phyloP scores from a whole-genome alignment of 2,329 filamentous ascomycete genomes.

The Fusarium redolens region DNA sequence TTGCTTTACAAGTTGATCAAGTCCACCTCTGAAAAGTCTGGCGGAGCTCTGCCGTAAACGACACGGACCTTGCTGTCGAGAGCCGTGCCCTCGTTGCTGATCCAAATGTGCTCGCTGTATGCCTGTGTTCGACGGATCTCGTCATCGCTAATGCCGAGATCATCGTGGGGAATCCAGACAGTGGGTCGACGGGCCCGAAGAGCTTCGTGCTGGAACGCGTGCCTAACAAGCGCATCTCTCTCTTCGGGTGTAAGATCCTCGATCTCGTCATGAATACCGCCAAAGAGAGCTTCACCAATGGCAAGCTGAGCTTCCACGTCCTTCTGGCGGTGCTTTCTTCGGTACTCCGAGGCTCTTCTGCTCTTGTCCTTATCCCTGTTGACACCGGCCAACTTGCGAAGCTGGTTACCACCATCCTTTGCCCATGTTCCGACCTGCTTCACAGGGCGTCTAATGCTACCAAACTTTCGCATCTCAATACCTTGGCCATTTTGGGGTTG shows the following conservation, averaged over 20 bases:
- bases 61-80: constrained; percentile 86
- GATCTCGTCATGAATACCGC: constrained; percentile 89
- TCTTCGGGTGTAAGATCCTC: constrained; percentile 94
- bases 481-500: no score
- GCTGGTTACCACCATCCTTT: constrained; percentile 59
- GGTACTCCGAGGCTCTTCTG: constrained; percentile 58
- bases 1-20: constrained; percentile 76
- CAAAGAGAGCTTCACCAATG: constrained; percentile 85
- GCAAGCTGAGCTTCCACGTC: constrained; percentile 79
- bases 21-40: constrained; percentile 90
- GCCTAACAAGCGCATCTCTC: constrained; percentile 83
- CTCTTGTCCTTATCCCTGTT: constrained; percentile 43
- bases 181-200: constrained; percentile 85
- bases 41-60: constrained; percentile 85
- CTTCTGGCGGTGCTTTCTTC: constrained; percentile 60
- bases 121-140: constrained; percentile 83
- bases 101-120: constrained; percentile 86
- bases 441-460: constrained; percentile 54
- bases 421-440: constrained; percentile 55
- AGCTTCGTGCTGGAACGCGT: constrained; percentile 92
- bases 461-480: constrained; percentile 56
- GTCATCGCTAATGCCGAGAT: constrained; percentile 90
- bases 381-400: constrained; percentile 56
- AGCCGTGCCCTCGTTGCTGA: constrained; percentile 92
- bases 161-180: constrained; percentile 93